Conservation (phyloP, 129 eudicot genomes). For the Heracleum sosnowskyi region DNA sequence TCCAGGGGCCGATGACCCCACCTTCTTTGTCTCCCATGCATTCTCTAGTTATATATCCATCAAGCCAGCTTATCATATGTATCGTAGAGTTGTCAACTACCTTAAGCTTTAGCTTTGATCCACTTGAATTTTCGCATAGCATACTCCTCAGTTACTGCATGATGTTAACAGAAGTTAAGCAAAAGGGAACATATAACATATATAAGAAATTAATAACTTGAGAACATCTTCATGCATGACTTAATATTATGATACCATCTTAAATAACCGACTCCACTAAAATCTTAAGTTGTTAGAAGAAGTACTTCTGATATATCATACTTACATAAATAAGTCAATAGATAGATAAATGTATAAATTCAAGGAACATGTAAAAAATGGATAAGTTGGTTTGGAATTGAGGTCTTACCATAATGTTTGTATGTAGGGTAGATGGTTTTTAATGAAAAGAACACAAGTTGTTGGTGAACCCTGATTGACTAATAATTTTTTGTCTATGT, state of each 20-base stretch:
- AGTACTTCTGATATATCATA: background rate
- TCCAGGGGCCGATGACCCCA: background rate
- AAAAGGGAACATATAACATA: background rate
- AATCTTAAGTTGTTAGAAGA: no score
- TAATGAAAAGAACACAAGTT: slow-evolving; percentile 58
- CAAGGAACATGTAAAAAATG: background rate
- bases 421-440: slow-evolving; percentile 35
- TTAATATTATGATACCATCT: background rate
- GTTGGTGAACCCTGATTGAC: slow-evolving; percentile 50
- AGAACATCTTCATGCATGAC: background rate
- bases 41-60: background rate
- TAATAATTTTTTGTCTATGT: slow-evolving; percentile 52
- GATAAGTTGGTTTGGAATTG: slow-evolving; percentile 9
- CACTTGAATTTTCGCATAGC: background rate
- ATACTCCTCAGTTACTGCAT: slow-evolving; percentile 15
- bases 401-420: slow-evolving; percentile 29
- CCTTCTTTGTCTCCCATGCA: background rate
- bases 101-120: background rate
- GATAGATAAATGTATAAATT: background rate
- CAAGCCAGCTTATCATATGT: background rate
- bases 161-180: background rate
- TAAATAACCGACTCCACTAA: background rate
- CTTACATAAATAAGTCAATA: background rate
- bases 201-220: background rate
- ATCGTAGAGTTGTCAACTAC: background rate